Conservation (phyloP, 23 red algal genomes). For the Gracilariopsis chorda region DNA sequence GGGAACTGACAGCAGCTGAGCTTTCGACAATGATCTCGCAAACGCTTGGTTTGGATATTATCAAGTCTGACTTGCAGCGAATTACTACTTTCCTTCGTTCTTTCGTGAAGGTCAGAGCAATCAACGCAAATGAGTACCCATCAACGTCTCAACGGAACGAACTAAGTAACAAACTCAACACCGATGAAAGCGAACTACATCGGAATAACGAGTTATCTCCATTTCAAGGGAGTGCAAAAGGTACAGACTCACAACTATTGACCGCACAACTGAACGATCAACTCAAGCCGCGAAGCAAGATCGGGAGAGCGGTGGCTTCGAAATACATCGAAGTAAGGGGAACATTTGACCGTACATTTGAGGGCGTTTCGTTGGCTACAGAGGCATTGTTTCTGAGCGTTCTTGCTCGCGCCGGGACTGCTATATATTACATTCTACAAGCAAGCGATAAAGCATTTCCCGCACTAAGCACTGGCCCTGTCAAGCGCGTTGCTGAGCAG, state of each 20-base stretch:
- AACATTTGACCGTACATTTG: background rate
- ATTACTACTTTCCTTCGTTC: background rate
- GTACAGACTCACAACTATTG: no score
- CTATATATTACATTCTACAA: background rate
- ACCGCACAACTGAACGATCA: no score
- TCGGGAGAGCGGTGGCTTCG: background rate
- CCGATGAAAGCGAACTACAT: no score
- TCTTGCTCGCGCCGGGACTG: background rate
- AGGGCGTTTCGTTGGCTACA: background rate
- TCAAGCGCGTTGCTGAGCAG: background rate
- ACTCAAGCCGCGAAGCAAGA: background rate
- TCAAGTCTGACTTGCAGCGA: background rate
- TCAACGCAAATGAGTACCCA: background rate
- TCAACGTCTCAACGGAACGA: no score
- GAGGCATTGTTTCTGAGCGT: background rate
- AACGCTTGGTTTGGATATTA: background rate
- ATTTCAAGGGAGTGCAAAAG: no score
- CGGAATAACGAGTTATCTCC: no score
- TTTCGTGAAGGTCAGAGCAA: background rate
- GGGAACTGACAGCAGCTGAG: background rate
- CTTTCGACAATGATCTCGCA: background rate
- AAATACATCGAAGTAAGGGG: background rate
- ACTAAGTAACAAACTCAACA: no score
- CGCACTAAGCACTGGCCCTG: background rate
- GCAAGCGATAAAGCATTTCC: background rate